Conservation (phyloP, 2,329 filamentous ascomycete genomes). For the Harringtonia aguacate region DNA sequence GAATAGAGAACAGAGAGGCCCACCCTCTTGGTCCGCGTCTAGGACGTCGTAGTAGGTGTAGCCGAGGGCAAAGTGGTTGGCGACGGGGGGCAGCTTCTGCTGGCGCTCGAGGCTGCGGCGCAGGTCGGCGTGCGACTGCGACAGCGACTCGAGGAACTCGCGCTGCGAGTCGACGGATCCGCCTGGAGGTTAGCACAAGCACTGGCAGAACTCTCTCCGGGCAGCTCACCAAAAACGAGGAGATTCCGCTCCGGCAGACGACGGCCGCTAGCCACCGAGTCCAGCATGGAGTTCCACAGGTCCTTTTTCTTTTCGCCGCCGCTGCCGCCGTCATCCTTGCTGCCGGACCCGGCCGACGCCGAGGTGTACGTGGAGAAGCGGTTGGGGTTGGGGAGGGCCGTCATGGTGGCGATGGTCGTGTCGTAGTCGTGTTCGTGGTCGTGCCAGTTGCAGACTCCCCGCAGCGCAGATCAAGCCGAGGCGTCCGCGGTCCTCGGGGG, state of each 20-base stretch:
- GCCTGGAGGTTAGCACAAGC: conserved; percentile 37
- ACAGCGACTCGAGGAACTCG: conserved; percentile 68
- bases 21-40: conserved; percentile 90
- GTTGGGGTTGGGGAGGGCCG: conserved; percentile 40
- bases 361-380: conserved; percentile 49
- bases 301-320: conserved; percentile 66
- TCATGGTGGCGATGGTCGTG: conserved; percentile 33
- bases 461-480: too few relatives aligned
- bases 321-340: conserved; percentile 27
- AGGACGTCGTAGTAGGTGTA: conserved; percentile 95
- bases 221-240: conserved; percentile 59
- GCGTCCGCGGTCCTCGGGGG: too few relatives aligned
- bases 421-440: too few relatives aligned
- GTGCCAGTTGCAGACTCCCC: too few relatives aligned
- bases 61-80: conserved; percentile 84
- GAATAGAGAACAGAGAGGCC: conserved; percentile 21
- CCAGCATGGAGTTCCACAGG: conserved; percentile 90
- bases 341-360: conserved; percentile 41
- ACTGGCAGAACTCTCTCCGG: conserved; percentile 11
- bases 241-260: conserved; percentile 86
- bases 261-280: conserved; percentile 82
- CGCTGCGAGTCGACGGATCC: conserved; percentile 73
- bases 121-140: conserved; percentile 33
- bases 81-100: conserved; percentile 62
- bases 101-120: conserved; percentile 43